Conservation (phyloP, 2,329 filamentous ascomycete genomes). For the Aspergillus texensis region DNA sequence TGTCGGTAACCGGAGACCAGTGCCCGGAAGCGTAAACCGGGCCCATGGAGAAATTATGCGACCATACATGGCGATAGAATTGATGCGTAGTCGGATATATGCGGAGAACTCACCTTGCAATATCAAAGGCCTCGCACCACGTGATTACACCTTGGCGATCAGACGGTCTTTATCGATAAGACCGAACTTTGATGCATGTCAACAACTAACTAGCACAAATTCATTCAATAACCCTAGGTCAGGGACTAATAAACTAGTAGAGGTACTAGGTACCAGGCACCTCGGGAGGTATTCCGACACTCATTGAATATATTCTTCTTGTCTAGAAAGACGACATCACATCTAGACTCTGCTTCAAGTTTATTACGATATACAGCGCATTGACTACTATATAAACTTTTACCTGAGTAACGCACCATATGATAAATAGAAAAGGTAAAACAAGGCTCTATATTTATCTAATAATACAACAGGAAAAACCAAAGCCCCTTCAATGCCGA, state of each 20-base stretch:
- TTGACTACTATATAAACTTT: background rate
- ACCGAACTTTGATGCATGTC: background rate
- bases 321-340: background rate
- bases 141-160: slow-evolving; percentile 21
- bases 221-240: background rate
- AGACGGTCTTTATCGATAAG: slow-evolving; percentile 3
- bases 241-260: background rate
- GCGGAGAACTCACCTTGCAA: slow-evolving; percentile 12
- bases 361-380: background rate
- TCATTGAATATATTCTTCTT: background rate
- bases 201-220: background rate
- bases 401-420: background rate
- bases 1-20: slow-evolving; percentile 17
- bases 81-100: slow-evolving; percentile 18
- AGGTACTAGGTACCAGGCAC: background rate
- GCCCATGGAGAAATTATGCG: slow-evolving; percentile 30
- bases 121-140: slow-evolving; percentile 19
- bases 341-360: background rate
- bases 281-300: background rate
- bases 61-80: slow-evolving; percentile 32
- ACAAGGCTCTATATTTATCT: background rate
- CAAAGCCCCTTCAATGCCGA: background rate
- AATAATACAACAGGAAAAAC: background rate
- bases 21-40: slow-evolving; percentile 20
- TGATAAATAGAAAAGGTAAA: background rate